Base-by-base conservation (phyloP, 2,329 filamentous ascomycete species). In the Chrysosporium keratinophilum region DNA sequence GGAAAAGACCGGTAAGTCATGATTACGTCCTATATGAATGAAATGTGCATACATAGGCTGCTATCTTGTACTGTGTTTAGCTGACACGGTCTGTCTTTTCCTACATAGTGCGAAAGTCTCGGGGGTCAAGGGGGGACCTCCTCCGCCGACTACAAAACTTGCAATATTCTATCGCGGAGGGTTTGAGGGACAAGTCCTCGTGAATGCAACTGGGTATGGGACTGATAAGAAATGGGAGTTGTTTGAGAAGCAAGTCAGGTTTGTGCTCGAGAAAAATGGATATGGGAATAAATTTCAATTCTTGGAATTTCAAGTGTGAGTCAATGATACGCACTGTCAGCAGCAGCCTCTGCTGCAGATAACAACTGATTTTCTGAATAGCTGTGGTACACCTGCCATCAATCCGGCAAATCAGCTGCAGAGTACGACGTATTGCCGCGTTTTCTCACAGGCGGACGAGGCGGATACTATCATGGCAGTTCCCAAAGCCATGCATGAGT, bases 121-220 rank as follows among this genome's bases (percentile, higher is more conserved):
- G 0, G 73, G 74, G 0, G 64, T 73, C 17, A 69, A 58, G 17
- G 76, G 75, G 0, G 56, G 59, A 0, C 69, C 72, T 0, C 76
- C 76, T 1, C 76, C 76, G 0, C 68, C 74, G 1, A 78, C 76
- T 0, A 78, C 76, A 1, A 78, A 78, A 58, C 66, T 76, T 5
- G 75, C 75, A n/a, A 67, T 78, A 14, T 76, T 74, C 56, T 77
- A 76, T 54, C 64, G 67, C 7, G 76, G 71, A 6, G 76, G 76
- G 0, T 78, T 70, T 54, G 71, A 78, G 59, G 67, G 67, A 1
- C 69, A 78, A 57, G 51, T 74, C 3, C 60, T 75, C 0, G 23
- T 73, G 28, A 76, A 77, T 53, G 72, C 72, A 1, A 71, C 70
- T 0, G 76, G 75, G 0, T 78, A 78, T 57, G 75, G 65, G 1